Percentiles rank a stretch among this genome's conserved stretches.
These are phyloP conservation scores for Fusarium neocosmosporiellum DNA, from an alignment of 2,329 filamentous ascomycete species.

Conservation along the genomic window DNA sequence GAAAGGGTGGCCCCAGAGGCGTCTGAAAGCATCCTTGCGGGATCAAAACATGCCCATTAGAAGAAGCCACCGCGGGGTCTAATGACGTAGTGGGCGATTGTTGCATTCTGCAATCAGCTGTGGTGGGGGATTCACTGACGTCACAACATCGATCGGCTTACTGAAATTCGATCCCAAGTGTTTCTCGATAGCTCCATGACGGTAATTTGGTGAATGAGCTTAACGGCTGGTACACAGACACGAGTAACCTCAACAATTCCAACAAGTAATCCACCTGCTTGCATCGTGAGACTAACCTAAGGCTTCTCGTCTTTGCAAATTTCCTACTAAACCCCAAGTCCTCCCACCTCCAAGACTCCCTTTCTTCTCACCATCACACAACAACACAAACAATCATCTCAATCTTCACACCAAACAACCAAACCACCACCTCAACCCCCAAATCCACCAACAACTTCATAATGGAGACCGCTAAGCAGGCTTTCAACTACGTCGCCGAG, in stretches of 20 bases:
- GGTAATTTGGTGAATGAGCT: not conserved
- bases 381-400: slow-evolving; percentile 23
- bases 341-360: slow-evolving; percentile 2
- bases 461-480: slow-evolving; percentile 69
- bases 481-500: slow-evolving; percentile 77
- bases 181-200: not conserved
- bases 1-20: slow-evolving; percentile 17
- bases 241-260: not conserved
- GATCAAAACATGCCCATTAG: slow-evolving; percentile 14
- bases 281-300: slow-evolving; percentile 11
- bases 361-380: slow-evolving; percentile 21
- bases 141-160: slow-evolving; percentile 18
- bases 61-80: slow-evolving; percentile 15
- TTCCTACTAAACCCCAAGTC: slow-evolving; percentile 35
- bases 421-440: slow-evolving; percentile 19
- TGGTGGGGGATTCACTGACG: slow-evolving; percentile 22
- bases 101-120: slow-evolving; percentile 5
- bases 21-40: slow-evolving; percentile 15
- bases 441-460: slow-evolving; percentile 44
- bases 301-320: slow-evolving; percentile 1
- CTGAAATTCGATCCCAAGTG: slow-evolving; percentile 1
- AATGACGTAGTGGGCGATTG: slow-evolving; percentile 28
- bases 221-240: slow-evolving; percentile 15
- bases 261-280: slow-evolving; percentile 9
- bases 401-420: slow-evolving; percentile 26